Base-by-base conservation (phyloP, 306 rosid species). In the Benincasa hispida region DNA sequence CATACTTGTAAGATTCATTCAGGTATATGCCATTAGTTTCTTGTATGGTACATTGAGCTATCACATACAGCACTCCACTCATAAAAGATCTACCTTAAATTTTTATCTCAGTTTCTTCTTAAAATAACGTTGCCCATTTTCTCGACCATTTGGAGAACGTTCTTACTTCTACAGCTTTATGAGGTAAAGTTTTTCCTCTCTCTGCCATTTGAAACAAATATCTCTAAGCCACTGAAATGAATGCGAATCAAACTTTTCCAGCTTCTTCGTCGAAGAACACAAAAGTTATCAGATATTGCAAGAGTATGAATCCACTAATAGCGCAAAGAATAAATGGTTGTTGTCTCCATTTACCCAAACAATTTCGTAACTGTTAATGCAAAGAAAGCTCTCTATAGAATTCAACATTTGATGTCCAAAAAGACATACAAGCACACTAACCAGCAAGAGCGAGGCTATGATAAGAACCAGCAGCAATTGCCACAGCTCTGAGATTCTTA, bases 361-460 rank as follows among this genome's bases (percentile, higher is more conserved):
- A 69, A 42, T 42, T 14, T 69, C 7, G 22, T 39, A 45, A 25
- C 13, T 6, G 37, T 69, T 6, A 45, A 25, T 6, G 13, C 22
- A 69, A 42, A 69, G 6, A 21, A 45, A 69, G 75, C 28, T 41
- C 28, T 41, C 74, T 5, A 41, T 22, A 28, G 24, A 65, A 65
- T 35, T 25, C 72, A 37, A 37, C 0, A 25, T 41, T 42, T 24
- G 56, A 45, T 22, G 24, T 5, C 75, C 56, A 24, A 39, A 42
- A 42, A 42, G 13, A 45, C 0, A 68, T 0, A 68, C 35, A 41
- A 41, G 13, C 58, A 81, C 75, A 56, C 55, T 35, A 77, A 93
- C 98, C 96, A 81, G 94, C 81, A 35, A 91, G 90, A 83, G 96
- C 98, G 75, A 93, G 87, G 90, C 85, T 84, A 50, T 91, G 98